A percentile compares a stretch with the other conserved stretches of the same genome.
phyloP scores from a whole-genome alignment of 331 rosid species.

The Dryas integrifolia region DNA sequence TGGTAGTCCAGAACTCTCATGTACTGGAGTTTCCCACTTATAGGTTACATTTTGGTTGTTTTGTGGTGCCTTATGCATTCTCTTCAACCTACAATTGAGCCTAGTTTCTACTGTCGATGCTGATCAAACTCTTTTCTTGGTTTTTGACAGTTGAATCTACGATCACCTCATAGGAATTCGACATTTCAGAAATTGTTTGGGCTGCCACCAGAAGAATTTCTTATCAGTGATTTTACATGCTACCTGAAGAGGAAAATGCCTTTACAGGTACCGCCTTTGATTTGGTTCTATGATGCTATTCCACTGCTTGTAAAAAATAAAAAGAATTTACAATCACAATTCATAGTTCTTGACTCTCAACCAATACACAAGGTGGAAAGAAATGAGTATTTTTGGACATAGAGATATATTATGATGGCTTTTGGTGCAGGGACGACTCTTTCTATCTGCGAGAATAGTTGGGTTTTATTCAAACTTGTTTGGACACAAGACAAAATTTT shows the following conservation, averaged over 20 bases:
- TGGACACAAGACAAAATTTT: slow-evolving; percentile 87
- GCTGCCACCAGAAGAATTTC: slow-evolving; percentile 90
- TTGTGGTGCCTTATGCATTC: slow-evolving; percentile 3
- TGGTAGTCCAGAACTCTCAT: background rate
- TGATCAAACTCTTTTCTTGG: slow-evolving; percentile 27
- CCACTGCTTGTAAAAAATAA: background rate
- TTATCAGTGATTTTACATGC: slow-evolving; percentile 75
- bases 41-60: background rate
- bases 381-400: too few relatives aligned
- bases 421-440: slow-evolving; percentile 68
- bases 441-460: slow-evolving; percentile 74
- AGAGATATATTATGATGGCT: slow-evolving; percentile 1
- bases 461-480: slow-evolving; percentile 78
- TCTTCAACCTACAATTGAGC: slow-evolving; percentile 7
- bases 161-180: slow-evolving; percentile 83
- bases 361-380: background rate
- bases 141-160: slow-evolving; percentile 59
- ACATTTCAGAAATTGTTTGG: slow-evolving; percentile 81
- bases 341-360: background rate
- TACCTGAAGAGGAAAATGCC: slow-evolving; percentile 69
- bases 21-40: background rate
- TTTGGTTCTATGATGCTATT: background rate
- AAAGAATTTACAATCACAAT: background rate
- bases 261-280: slow-evolving; percentile 52
- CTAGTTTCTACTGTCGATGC: slow-evolving; percentile 1